Evolutionary conservation across 768 basidiomycete genomes (phyloP), one percentile per base, ranked within the genome.

Genomic region (Lentinula guzmanii): DNA sequence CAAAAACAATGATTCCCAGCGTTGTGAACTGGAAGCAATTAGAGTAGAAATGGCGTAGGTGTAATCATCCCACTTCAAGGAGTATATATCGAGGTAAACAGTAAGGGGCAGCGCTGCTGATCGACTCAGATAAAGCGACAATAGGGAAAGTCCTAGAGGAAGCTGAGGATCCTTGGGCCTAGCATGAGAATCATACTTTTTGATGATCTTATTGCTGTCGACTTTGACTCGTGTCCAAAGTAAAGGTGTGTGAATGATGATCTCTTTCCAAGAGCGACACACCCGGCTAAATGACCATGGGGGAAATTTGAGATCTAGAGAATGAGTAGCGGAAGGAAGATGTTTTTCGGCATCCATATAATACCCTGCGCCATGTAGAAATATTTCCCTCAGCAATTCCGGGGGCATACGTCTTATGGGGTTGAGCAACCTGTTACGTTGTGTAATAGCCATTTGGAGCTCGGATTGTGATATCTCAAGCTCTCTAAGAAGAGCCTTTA

Each of bases 221-320:
- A 56, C 21, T 24, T 56, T 56, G 37, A 56, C 41, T 28, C 55
- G 55, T 28, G 55, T 56, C 55, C 55, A 56, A 16, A 56, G 41
- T 8, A 5, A 10, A 24, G 39, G 55, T 15, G 41, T 56, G 7
- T 28, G 18, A 10, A 42, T 13, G 9, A 15, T 9, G 4, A 56
- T 24, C 4, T 21, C 41, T 8, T 56, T 56, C 55, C 55, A 56
- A n/a, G 5, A 24, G 9, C 16, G 37, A 33, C 55, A 56, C 28
- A 56, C 55, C 18, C 39, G 39, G 4, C 55, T 18, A 56, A 28
- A 56, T 3, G 41, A 21, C 55, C 55, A 56, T n/a, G 55, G 55
- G 2, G 39, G 41, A 31, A 18, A 28, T 7, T 11, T 9, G 15
- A 56, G 39, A 13, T 56, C 39, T 11, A 56, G 41, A 21, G 55